Conservation (phyloP, 116 monocot species). For the Dioscorea cayenensis region DNA sequence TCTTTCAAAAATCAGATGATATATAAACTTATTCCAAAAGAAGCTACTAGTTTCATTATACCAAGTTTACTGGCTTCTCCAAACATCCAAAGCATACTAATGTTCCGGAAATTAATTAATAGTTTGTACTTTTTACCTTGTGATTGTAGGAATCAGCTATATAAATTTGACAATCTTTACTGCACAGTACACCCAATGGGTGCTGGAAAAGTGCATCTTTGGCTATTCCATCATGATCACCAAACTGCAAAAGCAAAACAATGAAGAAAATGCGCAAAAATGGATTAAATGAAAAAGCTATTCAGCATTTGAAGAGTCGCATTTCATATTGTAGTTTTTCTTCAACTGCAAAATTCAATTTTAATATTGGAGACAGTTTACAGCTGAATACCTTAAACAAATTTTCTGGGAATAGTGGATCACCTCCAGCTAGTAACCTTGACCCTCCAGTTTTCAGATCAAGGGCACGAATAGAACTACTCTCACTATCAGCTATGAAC, state of each 20-base stretch:
- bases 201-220: constrained; percentile 89
- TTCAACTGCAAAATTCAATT: background rate
- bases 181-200: constrained; percentile 70
- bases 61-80: background rate
- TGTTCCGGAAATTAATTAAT: background rate
- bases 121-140: constrained; percentile 46
- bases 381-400: constrained; percentile 69
- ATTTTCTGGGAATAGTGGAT: constrained; percentile 81
- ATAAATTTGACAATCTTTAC: constrained; percentile 66
- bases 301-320: no score
- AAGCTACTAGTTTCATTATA: background rate
- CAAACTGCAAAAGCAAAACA: constrained; percentile 47
- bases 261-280: background rate
- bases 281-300: background rate
- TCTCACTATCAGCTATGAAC: constrained; percentile 97
- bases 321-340: no score
- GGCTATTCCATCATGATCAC: constrained; percentile 87
- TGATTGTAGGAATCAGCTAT: constrained; percentile 96
- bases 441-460: constrained; percentile 86
- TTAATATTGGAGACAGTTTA: background rate
- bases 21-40: background rate
- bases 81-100: constrained; percentile 3
- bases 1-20: background rate
- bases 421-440: constrained; percentile 87
- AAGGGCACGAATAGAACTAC: constrained; percentile 90